Evolutionary conservation across 2,329 filamentous ascomycete genomes (phyloP), one percentile per base, ranked within the genome.

Genomic region (Juglanconis sp.): DNA sequence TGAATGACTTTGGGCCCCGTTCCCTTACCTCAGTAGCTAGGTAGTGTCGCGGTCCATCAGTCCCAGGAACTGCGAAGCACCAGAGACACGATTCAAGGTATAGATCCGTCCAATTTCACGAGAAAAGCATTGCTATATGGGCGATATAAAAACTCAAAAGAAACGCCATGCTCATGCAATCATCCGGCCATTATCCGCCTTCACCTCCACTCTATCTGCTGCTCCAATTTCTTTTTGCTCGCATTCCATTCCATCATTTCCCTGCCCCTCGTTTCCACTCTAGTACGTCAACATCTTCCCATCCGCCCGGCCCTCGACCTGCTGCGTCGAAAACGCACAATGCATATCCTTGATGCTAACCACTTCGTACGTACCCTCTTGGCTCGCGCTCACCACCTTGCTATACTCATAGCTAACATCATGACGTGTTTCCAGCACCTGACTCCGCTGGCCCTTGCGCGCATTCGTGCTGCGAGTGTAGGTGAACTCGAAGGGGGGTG

Each of bases 351-450:
- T 96, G 75, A 99, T 96, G 10, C 91, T 89, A 35, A 98, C 91
- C 17, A 99, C 94, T 77, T 99, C 95, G 71, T 99, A 99, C 66
- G 92, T 96, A 53, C 95, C 95, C 80, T 98, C 95, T 71, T 96
- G 91, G 67, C 89, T 92, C 32, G 93, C 92, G 68, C 87, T 87
- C 68, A 98, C 85, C 32, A 86, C 85, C 81, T 96, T 93, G 69
- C 79, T 87, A 72, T 91, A 84, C 69, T 96, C 91, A 64, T 93
- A 85, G 53, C 90, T 94, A 17, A 90, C 81, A 68, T 97, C 93
- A 66, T 95, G 92, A 67, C 91, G 86, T 65, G 96, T 97, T 77
- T 99, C 96, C 17, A 99, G 81, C 38, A 99, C 85, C 68, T 87
- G 82, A 42, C 88, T 86, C 70, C 87, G 90, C 73, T 92, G 90